Conservation (phyloP, 306 rosid species). For the Mimosa bimucronata region DNA sequence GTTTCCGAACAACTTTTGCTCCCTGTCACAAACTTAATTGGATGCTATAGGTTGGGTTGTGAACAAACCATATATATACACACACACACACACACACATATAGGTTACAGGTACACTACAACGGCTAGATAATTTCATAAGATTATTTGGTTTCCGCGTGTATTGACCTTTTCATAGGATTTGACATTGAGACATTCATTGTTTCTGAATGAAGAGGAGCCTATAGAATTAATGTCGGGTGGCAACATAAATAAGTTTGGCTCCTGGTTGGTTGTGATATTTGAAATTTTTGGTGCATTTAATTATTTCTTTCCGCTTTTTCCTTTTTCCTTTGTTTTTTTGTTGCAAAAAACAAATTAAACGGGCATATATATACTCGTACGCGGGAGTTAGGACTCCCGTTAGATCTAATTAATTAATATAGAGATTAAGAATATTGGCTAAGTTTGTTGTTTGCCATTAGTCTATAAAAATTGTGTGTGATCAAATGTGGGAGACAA, state of each 20-base stretch:
- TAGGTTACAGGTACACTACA: conserved; percentile 20
- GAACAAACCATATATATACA: conserved; percentile 5
- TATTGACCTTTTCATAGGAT: conserved; percentile 37
- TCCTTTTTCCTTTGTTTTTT: neutral
- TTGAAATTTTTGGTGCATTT: conserved; percentile 19
- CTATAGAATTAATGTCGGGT: conserved; percentile 34
- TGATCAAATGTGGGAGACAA: too few relatives aligned
- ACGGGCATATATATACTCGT: too few relatives aligned
- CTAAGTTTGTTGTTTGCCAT: too few relatives aligned
- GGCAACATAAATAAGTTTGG: conserved; percentile 43
- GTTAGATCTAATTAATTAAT: too few relatives aligned
- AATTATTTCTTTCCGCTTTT: neutral
- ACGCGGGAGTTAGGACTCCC: too few relatives aligned
- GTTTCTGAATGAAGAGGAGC: conserved; percentile 30
- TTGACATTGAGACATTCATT: conserved; percentile 35
- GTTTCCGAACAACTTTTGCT: conserved; percentile 2
- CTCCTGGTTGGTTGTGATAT: conserved; percentile 32
- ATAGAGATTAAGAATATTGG: too few relatives aligned
- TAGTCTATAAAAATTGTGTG: too few relatives aligned
- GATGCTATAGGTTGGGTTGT: conserved; percentile 34
- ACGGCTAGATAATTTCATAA: conserved; percentile 27
- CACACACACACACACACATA: too few relatives aligned
- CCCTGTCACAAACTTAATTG: neutral
- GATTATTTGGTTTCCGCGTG: conserved; percentile 20
- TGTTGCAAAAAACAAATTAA: too few relatives aligned